These are phyloP conservation scores for Melampsora americana DNA, from an alignment of 1,284 basidiomycete species.

Conservation along the genomic window DNA sequence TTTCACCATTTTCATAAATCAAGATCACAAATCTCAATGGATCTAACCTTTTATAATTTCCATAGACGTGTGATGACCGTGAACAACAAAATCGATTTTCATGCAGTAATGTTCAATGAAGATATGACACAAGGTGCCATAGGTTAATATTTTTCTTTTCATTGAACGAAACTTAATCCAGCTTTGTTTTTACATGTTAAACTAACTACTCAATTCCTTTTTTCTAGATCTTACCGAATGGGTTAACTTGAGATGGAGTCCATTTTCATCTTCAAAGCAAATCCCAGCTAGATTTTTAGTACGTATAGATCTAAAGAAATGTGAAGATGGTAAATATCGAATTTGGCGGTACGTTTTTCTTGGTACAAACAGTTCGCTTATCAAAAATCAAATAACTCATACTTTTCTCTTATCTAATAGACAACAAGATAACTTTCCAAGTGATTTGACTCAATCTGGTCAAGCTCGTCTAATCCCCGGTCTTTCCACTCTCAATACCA, in stretches of 20 bases:
- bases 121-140: constrained; percentile 19
- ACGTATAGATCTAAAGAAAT: constrained; percentile 1
- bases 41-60: not conserved
- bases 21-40: not conserved
- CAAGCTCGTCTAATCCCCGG: not conserved
- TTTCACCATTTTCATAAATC: not conserved
- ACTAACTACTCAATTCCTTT: not conserved
- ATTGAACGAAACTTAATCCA: not conserved
- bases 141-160: constrained; percentile 2
- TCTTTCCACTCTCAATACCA: constrained; percentile 9
- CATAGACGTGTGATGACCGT: not conserved
- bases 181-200: not conserved
- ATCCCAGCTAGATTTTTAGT: constrained; percentile 1
- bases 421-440: constrained; percentile 40
- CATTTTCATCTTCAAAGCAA: not conserved
- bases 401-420: not conserved
- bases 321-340: constrained; percentile 20
- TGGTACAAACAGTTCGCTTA: not conserved
- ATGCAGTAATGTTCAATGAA: constrained; percentile 40
- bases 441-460: constrained; percentile 25
- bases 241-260: not conserved
- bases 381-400: not conserved
- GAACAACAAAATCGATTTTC: constrained; percentile 36
- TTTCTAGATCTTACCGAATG: constrained; percentile 4
- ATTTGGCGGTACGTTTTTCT: constrained; percentile 12